These are phyloP conservation scores for Fraxinus baroniana DNA, from an alignment of 305 asterid species.

Conservation along the genomic window DNA sequence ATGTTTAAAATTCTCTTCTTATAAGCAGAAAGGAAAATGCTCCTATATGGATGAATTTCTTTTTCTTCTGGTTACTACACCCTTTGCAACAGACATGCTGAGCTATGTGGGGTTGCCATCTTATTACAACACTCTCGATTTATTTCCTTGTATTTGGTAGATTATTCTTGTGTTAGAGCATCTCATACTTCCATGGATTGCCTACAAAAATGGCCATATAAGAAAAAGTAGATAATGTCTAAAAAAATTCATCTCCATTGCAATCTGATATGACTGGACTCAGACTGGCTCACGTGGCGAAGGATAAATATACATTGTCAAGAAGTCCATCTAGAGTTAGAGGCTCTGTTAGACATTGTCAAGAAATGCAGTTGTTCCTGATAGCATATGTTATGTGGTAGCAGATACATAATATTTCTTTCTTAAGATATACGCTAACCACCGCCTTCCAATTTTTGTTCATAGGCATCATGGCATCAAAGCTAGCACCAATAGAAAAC, in stretches of 20 bases:
- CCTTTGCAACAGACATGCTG: background rate
- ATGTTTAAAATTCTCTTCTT: background rate
- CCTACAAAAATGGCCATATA: background rate
- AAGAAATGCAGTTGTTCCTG: constrained; percentile 3
- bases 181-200: background rate
- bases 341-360: background rate
- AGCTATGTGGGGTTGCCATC: constrained; percentile 18
- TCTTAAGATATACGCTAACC: constrained; percentile 18
- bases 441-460: constrained; percentile 6
- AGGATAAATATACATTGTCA: background rate
- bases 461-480: constrained; percentile 16
- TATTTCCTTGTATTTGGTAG: constrained; percentile 19
- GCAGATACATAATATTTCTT: constrained; percentile 11
- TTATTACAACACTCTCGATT: constrained; percentile 5
- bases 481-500: constrained; percentile 1
- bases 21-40: background rate
- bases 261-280: background rate
- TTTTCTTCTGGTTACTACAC: constrained; percentile 11
- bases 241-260: background rate
- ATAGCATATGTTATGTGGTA: background rate
- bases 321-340: background rate
- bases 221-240: background rate
- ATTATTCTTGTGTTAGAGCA: constrained; percentile 10
- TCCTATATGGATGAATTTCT: constrained; percentile 18
- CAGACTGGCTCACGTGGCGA: background rate